Evolutionary conservation across 257 asterid genomes (phyloP).

Genomic region (Jasminum sambac): DNA sequence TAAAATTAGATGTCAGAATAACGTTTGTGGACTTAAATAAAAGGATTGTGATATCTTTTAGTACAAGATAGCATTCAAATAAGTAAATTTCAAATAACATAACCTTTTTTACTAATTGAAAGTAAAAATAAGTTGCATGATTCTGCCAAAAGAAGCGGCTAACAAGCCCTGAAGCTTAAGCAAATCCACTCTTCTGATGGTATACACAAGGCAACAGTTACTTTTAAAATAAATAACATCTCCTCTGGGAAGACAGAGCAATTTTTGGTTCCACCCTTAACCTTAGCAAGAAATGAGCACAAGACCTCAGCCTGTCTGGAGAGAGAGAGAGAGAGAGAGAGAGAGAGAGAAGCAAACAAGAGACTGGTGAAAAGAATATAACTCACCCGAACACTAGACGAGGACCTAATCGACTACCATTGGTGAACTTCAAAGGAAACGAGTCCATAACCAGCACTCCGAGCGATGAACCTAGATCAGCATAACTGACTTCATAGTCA

Average conservation of each 20-base stretch:
- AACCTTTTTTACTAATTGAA: background rate
- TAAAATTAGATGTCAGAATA: constrained; percentile 25
- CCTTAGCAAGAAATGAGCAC: background rate
- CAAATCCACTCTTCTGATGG: background rate
- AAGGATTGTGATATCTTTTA: background rate
- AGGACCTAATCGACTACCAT: background rate
- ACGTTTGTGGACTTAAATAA: background rate
- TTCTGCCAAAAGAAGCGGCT: background rate
- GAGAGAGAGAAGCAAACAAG: background rate
- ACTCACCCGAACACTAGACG: constrained; percentile 4
- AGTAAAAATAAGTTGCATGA: background rate
- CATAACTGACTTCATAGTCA: constrained; percentile 78
- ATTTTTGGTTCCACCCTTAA: background rate
- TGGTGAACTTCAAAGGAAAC: background rate
- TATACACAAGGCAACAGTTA: background rate
- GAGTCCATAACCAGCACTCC: constrained; percentile 75
- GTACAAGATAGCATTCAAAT: background rate
- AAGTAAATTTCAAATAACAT: background rate
- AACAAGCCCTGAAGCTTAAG: background rate
- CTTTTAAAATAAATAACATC: background rate
- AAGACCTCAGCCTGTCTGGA: background rate
- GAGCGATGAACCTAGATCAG: constrained; percentile 72
- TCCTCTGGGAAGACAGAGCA: background rate
- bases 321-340: background rate
- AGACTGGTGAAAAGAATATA: background rate